A percentile compares a stretch with the other conserved stretches of the same genome.
These are phyloP conservation scores for Platanthera guangdongensis DNA, from an alignment of 106 monocot genomes.

Conservation along the genomic window DNA sequence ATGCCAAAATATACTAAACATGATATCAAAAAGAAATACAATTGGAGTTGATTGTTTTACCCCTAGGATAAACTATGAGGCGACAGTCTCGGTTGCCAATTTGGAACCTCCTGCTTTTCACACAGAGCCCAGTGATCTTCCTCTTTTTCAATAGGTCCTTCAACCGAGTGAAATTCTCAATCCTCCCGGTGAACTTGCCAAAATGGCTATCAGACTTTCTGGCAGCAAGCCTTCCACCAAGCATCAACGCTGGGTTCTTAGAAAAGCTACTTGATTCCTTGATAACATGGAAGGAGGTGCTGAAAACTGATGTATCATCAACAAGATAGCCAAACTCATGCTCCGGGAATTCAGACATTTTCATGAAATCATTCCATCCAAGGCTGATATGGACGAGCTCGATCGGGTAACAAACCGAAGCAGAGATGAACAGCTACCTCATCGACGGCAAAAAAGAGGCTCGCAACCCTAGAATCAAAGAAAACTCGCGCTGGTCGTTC, in stretches of 20 bases:
- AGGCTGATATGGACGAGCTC: constrained; percentile 85
- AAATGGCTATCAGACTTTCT: constrained; percentile 83
- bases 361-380: constrained; percentile 91
- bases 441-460: too few species aligned
- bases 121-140: constrained; percentile 88
- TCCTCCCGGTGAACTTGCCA: constrained; percentile 92
- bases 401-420: too few species aligned
- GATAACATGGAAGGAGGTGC: constrained; percentile 81
- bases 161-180: constrained; percentile 83
- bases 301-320: constrained; percentile 66
- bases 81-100: constrained; percentile 92
- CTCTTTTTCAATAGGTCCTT: constrained; percentile 95
- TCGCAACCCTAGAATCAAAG: too few species aligned
- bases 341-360: constrained; percentile 62
- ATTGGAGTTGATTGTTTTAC: constrained; percentile 23
- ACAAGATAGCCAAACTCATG: constrained; percentile 54
- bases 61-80: constrained; percentile 93
- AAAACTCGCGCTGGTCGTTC: too few species aligned
- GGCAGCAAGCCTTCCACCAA: constrained; percentile 33
- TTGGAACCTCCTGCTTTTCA: constrained; percentile 93
- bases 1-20: not conserved
- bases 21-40: not conserved
- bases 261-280: constrained; percentile 70
- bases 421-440: too few species aligned
- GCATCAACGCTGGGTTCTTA: constrained; percentile 26